Evolutionary conservation across 2,329 filamentous ascomycete genomes (phyloP).

Genomic region (Penicillium rolfsii): DNA sequence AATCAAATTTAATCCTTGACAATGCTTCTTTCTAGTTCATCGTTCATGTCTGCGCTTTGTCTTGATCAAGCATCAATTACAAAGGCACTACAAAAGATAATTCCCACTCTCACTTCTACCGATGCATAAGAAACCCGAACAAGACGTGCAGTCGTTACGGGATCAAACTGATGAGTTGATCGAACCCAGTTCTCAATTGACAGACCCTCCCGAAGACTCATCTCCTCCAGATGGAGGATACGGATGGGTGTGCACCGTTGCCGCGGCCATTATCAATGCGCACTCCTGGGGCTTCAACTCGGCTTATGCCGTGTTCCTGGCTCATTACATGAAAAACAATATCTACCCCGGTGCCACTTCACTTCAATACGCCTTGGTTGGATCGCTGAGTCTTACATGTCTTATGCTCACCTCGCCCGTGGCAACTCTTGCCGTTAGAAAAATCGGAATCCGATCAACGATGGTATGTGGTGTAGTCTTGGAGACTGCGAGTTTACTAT

Average conservation of each 20-base stretch:
- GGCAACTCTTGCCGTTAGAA: neutral
- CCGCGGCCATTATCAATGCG: constrained; percentile 8
- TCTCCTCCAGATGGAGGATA: constrained; percentile 16
- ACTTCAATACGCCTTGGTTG: constrained; percentile 47
- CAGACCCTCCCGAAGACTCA: neutral
- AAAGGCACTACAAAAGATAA: too few species aligned
- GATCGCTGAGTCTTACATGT: constrained; percentile 43
- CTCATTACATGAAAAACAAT: constrained; percentile 44
- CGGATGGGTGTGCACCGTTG: constrained; percentile 17
- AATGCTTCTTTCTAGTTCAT: neutral
- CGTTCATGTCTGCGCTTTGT: neutral
- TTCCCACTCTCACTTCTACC: neutral
- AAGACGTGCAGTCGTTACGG: neutral
- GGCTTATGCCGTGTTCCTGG: constrained; percentile 50
- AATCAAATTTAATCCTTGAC: neutral
- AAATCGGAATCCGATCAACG: constrained; percentile 8
- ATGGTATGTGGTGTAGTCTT: constrained; percentile 4
- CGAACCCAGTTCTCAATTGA: neutral
- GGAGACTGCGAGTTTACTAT: constrained; percentile 16
- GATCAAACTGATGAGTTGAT: neutral
- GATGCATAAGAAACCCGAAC: neutral
- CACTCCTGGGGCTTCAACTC: constrained; percentile 20
- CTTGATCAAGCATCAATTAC: neutral
- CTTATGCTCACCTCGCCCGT: constrained; percentile 35
- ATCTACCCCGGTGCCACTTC: constrained; percentile 40